Base-by-base conservation (phyloP, 1,284 basidiomycete genomes). In the Ustilago trichophora region DNA sequence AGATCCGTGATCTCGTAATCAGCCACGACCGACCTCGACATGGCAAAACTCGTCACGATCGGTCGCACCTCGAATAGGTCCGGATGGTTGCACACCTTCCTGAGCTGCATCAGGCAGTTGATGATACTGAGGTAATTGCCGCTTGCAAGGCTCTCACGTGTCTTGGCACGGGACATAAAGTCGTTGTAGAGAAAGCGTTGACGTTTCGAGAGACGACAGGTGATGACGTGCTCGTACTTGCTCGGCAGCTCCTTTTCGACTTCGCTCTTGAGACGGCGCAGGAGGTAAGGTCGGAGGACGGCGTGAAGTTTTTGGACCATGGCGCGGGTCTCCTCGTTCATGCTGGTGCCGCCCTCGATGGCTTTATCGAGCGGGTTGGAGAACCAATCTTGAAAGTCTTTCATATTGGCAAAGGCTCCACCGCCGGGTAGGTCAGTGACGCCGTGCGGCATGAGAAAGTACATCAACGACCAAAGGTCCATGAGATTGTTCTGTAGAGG, bases 181-280 rank as follows among this genome's bases (percentile, higher is more conserved):
- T 98, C 95, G 85, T 98, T 95, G 83, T 98, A 98, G 8, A 98
- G 86, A 82, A 92, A 95, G 6, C 94, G 90, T 76, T 98, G 95
- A 2, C 95, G 88, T 80, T 96, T 97, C 27, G 93, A 96, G 6
- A 98, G 84, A 1, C 90, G 89, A 75, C 94, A 97, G 41, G 93
- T 87, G 31, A 96, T 88, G 49, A 97, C 88, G 78, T 98, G 94
- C 73, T 98, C 95, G 78, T 88, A 93, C 82, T 98, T 98, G 83
- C 89, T 90, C 0, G 95, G 95, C 16, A 98, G 85, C 80, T 97
- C 92, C 76, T 92, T 95, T 83, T 97, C 95, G 32, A 98, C 95
- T 75, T 98, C 93, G 16, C 90, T 87, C 81, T 98, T 98, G 70
- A 98, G 86, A 16, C 95, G 89, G 41, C 95, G 91, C 21, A 98